Evolutionary conservation across 352 stramenopile genomes (phyloP), one percentile per base, ranked within the genome.

Genomic region (Hyphochytrium catenoides): DNA sequence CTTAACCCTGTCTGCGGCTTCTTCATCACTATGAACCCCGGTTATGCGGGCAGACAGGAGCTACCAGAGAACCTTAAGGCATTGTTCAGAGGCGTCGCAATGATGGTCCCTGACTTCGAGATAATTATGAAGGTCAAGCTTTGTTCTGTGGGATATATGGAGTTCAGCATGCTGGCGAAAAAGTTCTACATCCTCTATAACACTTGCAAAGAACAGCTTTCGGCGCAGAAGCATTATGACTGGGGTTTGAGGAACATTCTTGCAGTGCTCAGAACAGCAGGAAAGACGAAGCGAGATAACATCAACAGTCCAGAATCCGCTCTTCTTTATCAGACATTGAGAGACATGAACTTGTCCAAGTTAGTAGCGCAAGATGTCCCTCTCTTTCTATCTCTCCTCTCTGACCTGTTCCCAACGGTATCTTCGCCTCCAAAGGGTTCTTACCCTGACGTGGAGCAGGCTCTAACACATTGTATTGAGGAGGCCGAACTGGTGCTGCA

Each of bases 11-110:
- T 91, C 7, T 94, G 83, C 37, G 86, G 84, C 2, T 96, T 94
- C 52, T 97, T 97, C 49, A 98, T 98, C 46, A 98, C 90, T 1
- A 98, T 97, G 90, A 98, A 98, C 52, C 89, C 90, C 3, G 90
- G 90, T 33, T 98, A 98, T 47, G 86, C 86, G 31, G 90, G 89
- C 35, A 71, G 90, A 5, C 86, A 96, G 48, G 90, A 97, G 48
- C 56, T 98, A 2, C 90, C 89, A 4, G 90, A 98, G 53, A 98
- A 98, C 47, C 60, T 98, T 6, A 98, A 98, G 52, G 84, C 83
- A 7, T 56, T 90, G 4, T 90, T 90, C 44, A 61, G 74, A 31
- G 63, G 67, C 21, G 72, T 86, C 6, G 69, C 74, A 3, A 90
- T 90, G 74, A 90, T 90, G 74, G 74, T 88, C 9, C 74, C 74